A percentile compares a stretch with the other conserved stretches of the same genome.
These are phyloP conservation scores for Phytophthora rubi DNA, from an alignment of 352 stramenopile genomes.

Conservation along the genomic window DNA sequence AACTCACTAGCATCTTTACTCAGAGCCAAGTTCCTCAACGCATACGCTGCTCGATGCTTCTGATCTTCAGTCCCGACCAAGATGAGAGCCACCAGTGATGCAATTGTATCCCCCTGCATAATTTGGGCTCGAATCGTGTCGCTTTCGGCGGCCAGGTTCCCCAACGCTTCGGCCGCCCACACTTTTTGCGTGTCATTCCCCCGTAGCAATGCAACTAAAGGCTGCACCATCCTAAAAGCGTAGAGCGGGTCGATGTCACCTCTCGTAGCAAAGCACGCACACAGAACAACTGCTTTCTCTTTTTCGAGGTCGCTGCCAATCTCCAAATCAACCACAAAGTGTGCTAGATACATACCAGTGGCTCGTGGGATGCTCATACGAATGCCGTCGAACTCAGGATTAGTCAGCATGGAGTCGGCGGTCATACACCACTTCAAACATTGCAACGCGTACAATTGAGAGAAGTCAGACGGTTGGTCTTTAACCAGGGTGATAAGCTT, in stretches of 20 bases:
- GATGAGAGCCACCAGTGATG: conserved; percentile 1
- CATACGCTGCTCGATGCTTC: conserved; percentile 5
- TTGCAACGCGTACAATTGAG: background rate
- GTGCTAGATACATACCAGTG: background rate
- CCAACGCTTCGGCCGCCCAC: conserved; percentile 3
- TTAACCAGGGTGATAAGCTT: background rate
- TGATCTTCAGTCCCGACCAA: background rate
- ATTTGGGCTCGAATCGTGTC: background rate
- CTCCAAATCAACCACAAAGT: background rate
- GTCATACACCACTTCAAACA: background rate
- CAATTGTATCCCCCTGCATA: background rate
- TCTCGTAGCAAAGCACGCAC: background rate
- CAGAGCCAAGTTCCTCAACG: conserved; percentile 2
- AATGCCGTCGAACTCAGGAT: background rate
- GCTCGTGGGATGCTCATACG: background rate
- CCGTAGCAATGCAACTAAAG: background rate
- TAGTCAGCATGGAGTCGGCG: conserved; percentile 5
- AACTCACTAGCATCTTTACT: background rate
- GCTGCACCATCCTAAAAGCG: background rate
- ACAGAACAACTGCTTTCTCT: background rate
- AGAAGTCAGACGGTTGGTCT: background rate
- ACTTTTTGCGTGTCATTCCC: conserved; percentile 6
- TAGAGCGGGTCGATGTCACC: background rate
- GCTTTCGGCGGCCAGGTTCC: background rate
- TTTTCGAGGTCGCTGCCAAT: conserved; percentile 8